Base-by-base conservation (phyloP, 495 filamentous ascomycete species). In the Echria macrotheca region DNA sequence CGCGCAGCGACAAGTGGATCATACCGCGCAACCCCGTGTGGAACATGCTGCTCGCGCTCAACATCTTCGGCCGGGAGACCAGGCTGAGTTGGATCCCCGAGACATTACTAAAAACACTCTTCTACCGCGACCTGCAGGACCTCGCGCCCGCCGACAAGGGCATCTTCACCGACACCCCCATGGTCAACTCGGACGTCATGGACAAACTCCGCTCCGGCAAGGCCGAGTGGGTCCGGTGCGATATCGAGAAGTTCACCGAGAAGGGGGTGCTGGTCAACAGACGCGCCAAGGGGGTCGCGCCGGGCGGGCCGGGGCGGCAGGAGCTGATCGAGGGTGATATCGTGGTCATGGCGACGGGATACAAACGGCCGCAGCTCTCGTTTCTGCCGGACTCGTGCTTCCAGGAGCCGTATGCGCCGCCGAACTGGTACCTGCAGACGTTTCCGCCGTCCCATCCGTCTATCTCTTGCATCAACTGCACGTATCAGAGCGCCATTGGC, bases 361-460 rank as follows among this genome's bases (percentile, higher is more conserved):
- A 79, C 64, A 73, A 85, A 35, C 77, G 87, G 4, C 89, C 89
- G 0, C 75, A 77, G 10, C 73, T 95, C 9, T 66, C 62, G 5
- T 91, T 94, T 64, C 70, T 95, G 2, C 89, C 89, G 0, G 68
- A 80, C 1, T 74, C 84, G 8, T 80, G 74, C 43, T 91, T 90
- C 63, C 67, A 80, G 17, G 73, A 84, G 46, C 78, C 83, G 3
- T 91, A 91, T 59, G 69, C 68, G 4, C 85, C 87, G 5, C 89
- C 89, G 0, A 90, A 87, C 60, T 93, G 89, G 89, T 95, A 91
- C 54, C 74, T 91, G 1, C 85, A 89, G 62, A 83, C 84, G 0
- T 93, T 95, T 64, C 89, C 88, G 8, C 78, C 83, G 0, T 53
- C 66, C 9, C 77, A 84, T 52, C 73, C 79, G 2, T 78, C 76